Percentiles rank a stretch among this genome's conserved stretches.
Evolutionary conservation across 352 stramenopile genomes (phyloP).

Genomic region (Phytophthora brassicae): DNA sequence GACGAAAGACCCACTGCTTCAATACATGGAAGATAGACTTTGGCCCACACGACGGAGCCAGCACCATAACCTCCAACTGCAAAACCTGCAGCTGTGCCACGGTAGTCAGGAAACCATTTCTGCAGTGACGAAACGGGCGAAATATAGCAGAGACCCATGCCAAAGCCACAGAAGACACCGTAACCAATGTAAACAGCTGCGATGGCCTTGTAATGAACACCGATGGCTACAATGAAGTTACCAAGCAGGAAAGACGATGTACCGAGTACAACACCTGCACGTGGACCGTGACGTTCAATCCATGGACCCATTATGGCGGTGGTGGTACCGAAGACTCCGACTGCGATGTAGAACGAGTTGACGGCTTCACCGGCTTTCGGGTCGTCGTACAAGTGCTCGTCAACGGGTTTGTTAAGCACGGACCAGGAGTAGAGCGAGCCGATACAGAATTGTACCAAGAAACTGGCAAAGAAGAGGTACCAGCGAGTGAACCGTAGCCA

Average conservation of each 20-base stretch:
- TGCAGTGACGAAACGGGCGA: conserved; percentile 64
- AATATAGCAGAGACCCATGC: conserved; percentile 69
- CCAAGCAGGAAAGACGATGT: conserved; percentile 48
- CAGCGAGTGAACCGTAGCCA: conserved; percentile 49
- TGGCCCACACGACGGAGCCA: conserved; percentile 57
- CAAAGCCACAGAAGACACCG: conserved; percentile 57
- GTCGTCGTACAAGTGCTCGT: conserved; percentile 46
- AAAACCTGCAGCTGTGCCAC: conserved; percentile 58
- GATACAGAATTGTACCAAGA: conserved; percentile 65
- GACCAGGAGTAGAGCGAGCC: conserved; percentile 71
- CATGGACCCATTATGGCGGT: conserved; percentile 62
- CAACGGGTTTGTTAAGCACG: conserved; percentile 69
- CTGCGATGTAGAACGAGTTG: conserved; percentile 64
- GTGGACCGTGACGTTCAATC: conserved; percentile 58
- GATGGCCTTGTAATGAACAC: conserved; percentile 47
- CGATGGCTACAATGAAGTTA: conserved; percentile 54
- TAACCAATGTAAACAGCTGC: conserved; percentile 60
- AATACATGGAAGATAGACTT: conserved; percentile 55
- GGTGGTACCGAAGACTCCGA: conserved; percentile 57
- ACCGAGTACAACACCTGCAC: conserved; percentile 42
- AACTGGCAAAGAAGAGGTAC: conserved; percentile 61
- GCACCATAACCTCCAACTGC: conserved; percentile 59
- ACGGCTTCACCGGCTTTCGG: conserved; percentile 39
- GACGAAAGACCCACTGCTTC: conserved; percentile 45
- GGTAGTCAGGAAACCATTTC: conserved; percentile 75